A percentile compares a stretch with the other conserved stretches of the same genome.
These are phyloP conservation scores for Clonostachys solani DNA, from an alignment of 2,329 filamentous ascomycete species.

Conservation along the genomic window DNA sequence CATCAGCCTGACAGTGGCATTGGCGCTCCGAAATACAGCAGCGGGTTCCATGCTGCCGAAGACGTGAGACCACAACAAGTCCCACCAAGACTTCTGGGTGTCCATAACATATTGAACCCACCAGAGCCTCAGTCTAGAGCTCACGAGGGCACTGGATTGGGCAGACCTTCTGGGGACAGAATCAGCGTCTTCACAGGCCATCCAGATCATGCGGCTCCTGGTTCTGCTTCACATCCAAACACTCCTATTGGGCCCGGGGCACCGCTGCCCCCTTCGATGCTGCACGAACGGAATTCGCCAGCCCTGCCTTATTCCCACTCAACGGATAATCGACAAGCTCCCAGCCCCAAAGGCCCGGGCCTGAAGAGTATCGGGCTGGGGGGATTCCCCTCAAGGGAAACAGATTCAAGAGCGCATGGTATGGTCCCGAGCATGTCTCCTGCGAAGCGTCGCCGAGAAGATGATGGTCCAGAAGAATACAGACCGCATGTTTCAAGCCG, in stretches of 20 bases:
- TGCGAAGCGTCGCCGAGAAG: constrained; percentile 24
- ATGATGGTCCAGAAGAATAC: constrained; percentile 15
- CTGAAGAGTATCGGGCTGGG: constrained; percentile 18
- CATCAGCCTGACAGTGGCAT: constrained; percentile 9
- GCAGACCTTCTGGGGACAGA: background rate
- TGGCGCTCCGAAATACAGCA: constrained; percentile 10
- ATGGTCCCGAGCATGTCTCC: constrained; percentile 14
- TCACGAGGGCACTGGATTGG: background rate
- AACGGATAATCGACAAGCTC: constrained; percentile 6
- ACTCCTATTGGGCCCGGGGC: constrained; percentile 16
- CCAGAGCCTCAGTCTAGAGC: constrained; percentile 11
- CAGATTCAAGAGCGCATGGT: constrained; percentile 12
- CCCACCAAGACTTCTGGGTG: constrained; percentile 20
- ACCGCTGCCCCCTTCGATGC: too few relatives aligned
- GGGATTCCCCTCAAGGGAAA: constrained; percentile 9
- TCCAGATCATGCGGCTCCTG: constrained; percentile 3
- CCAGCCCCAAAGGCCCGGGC: constrained; percentile 23
- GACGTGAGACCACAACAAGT: constrained; percentile 15
- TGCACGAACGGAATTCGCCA: too few relatives aligned
- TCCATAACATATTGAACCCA: constrained; percentile 32
- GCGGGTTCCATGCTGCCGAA: constrained; percentile 3
- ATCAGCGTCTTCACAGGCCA: background rate
- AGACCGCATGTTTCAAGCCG: constrained; percentile 13
- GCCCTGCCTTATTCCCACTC: too few relatives aligned
- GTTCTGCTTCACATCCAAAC: constrained; percentile 23